phyloP scores from a whole-genome alignment of 2,329 filamentous ascomycete species.

The Cercospora nicotianae region DNA sequence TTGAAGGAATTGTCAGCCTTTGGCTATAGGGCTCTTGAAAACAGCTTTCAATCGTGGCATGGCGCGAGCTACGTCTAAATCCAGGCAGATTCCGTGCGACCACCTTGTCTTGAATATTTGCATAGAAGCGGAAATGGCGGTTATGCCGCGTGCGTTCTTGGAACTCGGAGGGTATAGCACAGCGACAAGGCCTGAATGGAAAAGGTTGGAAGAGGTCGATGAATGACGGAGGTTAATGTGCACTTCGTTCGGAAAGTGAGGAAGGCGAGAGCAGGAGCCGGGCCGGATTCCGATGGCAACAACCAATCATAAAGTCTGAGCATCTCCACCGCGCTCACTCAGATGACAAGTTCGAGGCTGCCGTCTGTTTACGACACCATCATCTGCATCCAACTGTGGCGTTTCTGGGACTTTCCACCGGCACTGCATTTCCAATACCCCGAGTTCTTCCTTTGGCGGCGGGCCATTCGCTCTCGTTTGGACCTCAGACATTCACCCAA shows the following conservation, averaged over 20 bases:
- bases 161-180: too few species aligned
- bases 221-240: not conserved
- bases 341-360: slow-evolving; percentile 10
- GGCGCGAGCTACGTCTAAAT: not conserved
- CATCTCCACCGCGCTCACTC: not conserved
- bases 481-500: not conserved
- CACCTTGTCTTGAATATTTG: not conserved
- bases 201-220: not conserved
- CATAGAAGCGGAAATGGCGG: too few species aligned
- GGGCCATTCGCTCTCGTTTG: not conserved
- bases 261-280: not conserved
- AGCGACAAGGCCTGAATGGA: too few species aligned
- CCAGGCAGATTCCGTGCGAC: not conserved
- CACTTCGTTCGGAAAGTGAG: not conserved
- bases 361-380: slow-evolving; percentile 10
- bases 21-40: not conserved
- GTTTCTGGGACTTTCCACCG: slow-evolving; percentile 10
- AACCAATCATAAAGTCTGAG: too few species aligned
- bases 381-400: slow-evolving; percentile 14
- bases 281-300: not conserved
- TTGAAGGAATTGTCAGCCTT: too few species aligned
- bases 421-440: not conserved
- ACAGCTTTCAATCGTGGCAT: not conserved
- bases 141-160: too few species aligned
- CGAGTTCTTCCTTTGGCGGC: not conserved